Conservation (phyloP, 2,329 filamentous ascomycete species). For the Clarireedia monteithiana region DNA sequence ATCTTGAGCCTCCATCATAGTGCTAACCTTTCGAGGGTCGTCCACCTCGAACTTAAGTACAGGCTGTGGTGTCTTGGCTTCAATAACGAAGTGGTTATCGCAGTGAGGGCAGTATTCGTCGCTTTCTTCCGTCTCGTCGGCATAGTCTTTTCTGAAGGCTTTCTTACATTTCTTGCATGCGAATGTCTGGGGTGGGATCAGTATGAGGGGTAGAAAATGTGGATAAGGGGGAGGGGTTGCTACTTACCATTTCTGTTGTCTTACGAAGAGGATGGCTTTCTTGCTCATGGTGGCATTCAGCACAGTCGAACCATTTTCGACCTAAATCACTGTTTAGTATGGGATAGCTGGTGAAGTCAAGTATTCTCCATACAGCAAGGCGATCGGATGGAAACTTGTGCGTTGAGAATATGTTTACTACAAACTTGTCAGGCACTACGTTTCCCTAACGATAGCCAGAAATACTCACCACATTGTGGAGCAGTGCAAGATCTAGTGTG, state of each 20-base stretch:
- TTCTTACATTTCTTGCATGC: constrained; percentile 99
- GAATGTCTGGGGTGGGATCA: constrained; percentile 46
- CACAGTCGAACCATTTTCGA: constrained; percentile 98
- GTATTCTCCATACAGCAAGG: constrained; percentile 68
- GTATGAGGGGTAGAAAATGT: neutral
- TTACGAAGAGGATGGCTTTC: constrained; percentile 71
- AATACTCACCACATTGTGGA: constrained; percentile 25
- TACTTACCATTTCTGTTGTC: constrained; percentile 81
- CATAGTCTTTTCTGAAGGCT: constrained; percentile 84
- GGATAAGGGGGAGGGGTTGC: constrained; percentile 27
- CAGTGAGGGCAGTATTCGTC: constrained; percentile 99
- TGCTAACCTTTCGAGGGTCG: constrained; percentile 74
- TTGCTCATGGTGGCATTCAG: constrained; percentile 81
- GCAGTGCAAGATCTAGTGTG: neutral
- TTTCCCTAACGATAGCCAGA: neutral
- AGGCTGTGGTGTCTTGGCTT: constrained; percentile 77
- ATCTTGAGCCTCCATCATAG: constrained; percentile 74
- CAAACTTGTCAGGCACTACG: constrained; percentile 11
- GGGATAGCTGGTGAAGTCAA: neutral
- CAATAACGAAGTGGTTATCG: constrained; percentile 96
- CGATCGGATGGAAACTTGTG: constrained; percentile 90
- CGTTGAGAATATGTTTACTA: constrained; percentile 98
- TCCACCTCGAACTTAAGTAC: constrained; percentile 84
- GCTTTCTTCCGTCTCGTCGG: constrained; percentile 84
- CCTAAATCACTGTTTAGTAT: constrained; percentile 39